Evolutionary conservation across 2,329 filamentous ascomycete genomes (phyloP).

Genomic region (Colletotrichum euphorbiae): DNA sequence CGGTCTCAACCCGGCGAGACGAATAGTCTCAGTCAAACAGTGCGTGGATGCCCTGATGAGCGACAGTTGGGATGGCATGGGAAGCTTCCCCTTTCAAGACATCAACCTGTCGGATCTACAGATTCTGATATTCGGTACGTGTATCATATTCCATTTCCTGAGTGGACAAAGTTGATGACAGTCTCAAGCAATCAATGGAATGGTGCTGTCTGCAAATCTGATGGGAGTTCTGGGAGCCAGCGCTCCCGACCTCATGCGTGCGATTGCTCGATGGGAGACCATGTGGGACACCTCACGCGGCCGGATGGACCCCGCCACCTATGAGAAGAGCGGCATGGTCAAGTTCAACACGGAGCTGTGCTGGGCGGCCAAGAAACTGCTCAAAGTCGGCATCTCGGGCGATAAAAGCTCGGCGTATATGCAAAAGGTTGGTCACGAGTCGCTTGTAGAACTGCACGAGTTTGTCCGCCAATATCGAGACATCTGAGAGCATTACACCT

Average conservation of each 20-base stretch:
- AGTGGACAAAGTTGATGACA: background rate
- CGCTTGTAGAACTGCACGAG: constrained; percentile 30
- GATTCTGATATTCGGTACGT: constrained; percentile 34
- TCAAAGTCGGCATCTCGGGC: constrained; percentile 30
- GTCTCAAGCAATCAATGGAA: constrained; percentile 26
- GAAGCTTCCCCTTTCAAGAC: constrained; percentile 28
- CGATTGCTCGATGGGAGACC: constrained; percentile 41
- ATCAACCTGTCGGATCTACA: constrained; percentile 33
- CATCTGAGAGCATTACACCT: constrained; percentile 4
- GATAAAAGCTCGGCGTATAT: constrained; percentile 33
- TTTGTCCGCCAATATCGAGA: constrained; percentile 33
- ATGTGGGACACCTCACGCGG: constrained; percentile 38
- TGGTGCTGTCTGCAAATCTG: constrained; percentile 37
- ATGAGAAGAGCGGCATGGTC: constrained; percentile 24
- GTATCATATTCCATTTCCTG: rapidly evolving
- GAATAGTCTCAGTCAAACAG: constrained; percentile 34
- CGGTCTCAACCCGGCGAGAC: constrained; percentile 1
- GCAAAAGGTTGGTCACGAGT: constrained; percentile 35
- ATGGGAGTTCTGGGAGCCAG: constrained; percentile 36
- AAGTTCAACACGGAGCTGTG: constrained; percentile 38
- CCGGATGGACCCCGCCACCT: background rate
- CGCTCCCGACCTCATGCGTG: constrained; percentile 33
- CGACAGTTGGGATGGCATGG: constrained; percentile 38
- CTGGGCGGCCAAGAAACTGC: constrained; percentile 25
- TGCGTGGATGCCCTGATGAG: constrained; percentile 41